Percentiles rank a stretch among this genome's conserved stretches.
Evolutionary conservation across 768 basidiomycete species (phyloP).

Genomic region (Hypsizygus marmoreus): DNA sequence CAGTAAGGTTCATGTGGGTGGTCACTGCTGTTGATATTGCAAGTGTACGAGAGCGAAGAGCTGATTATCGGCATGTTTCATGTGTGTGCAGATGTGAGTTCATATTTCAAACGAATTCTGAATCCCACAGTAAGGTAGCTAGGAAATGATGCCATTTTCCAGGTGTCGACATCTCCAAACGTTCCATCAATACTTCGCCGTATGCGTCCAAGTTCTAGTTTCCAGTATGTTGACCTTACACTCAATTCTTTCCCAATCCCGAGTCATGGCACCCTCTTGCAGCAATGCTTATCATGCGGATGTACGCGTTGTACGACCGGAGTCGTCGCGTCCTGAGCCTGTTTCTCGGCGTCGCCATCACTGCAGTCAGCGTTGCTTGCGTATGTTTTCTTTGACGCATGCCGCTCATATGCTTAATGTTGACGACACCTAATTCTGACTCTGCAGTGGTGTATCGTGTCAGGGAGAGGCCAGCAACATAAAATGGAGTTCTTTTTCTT

Average conservation of each 20-base stretch:
- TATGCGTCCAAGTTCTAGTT: conserved; percentile 15
- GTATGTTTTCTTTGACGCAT: conserved; percentile 23
- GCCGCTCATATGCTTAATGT: neutral
- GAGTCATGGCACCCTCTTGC: too few species aligned
- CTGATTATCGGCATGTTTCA: conserved; percentile 1
- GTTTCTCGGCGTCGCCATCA: conserved; percentile 24
- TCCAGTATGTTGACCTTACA: conserved; percentile 16
- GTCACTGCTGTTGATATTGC: neutral
- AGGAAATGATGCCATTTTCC: neutral
- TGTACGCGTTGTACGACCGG: conserved; percentile 44
- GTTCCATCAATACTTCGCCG: conserved; percentile 19
- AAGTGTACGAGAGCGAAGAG: neutral
- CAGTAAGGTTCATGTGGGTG: conserved; percentile 14
- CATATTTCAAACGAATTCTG: neutral
- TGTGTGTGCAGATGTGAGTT: conserved; percentile 14
- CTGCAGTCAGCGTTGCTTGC: conserved; percentile 28
- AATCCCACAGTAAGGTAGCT: neutral
- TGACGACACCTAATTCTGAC: neutral
- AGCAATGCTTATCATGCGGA: conserved; percentile 43
- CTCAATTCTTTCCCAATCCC: too few species aligned
- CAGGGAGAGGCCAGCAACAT: conserved; percentile 16
- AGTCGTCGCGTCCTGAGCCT: conserved; percentile 29
- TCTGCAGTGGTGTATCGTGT: conserved; percentile 28
- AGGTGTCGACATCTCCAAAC: conserved; percentile 16
- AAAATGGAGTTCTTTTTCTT: conserved; percentile 14